Conservation (phyloP, 2,329 filamentous ascomycete species). For the Scleromitrula shiraiana region DNA sequence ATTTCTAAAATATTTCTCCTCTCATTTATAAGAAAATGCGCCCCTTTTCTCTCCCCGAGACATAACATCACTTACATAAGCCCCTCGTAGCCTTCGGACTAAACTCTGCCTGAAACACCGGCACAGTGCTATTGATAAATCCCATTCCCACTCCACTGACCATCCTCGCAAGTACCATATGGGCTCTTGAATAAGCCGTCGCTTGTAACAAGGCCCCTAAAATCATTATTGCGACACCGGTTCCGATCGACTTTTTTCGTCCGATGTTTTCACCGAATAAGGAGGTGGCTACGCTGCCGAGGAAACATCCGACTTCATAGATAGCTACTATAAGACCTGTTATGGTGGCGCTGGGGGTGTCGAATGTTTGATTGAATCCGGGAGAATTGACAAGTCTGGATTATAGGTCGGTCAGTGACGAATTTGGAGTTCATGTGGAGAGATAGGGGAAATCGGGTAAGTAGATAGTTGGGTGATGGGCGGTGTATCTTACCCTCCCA, state of each 20-base stretch:
- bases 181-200: slow-evolving; percentile 36
- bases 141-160: slow-evolving; percentile 43
- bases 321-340: slow-evolving; percentile 41
- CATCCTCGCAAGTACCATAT: slow-evolving; percentile 44
- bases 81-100: slow-evolving; percentile 34
- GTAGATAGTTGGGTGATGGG: too few species aligned
- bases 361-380: slow-evolving; percentile 36
- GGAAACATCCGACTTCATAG: slow-evolving; percentile 43
- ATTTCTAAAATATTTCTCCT: too few species aligned
- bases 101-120: slow-evolving; percentile 46
- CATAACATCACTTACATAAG: slow-evolving; percentile 17
- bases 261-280: slow-evolving; percentile 45
- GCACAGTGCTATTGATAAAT: slow-evolving; percentile 36
- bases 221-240: slow-evolving; percentile 48
- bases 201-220: slow-evolving; percentile 42
- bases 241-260: slow-evolving; percentile 45
- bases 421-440: too few species aligned
- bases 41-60: not conserved
- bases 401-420: too few species aligned
- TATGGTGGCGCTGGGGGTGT: slow-evolving; percentile 34
- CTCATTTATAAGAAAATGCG: too few species aligned
- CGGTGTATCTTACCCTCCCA: slow-evolving; percentile 34
- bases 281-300: slow-evolving; percentile 39
- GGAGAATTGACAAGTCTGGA: slow-evolving; percentile 30
- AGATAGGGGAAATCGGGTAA: not conserved